Evolutionary conservation across 169 alveolate genomes (phyloP).

Genomic region (Cryptosporidium canis): DNA sequence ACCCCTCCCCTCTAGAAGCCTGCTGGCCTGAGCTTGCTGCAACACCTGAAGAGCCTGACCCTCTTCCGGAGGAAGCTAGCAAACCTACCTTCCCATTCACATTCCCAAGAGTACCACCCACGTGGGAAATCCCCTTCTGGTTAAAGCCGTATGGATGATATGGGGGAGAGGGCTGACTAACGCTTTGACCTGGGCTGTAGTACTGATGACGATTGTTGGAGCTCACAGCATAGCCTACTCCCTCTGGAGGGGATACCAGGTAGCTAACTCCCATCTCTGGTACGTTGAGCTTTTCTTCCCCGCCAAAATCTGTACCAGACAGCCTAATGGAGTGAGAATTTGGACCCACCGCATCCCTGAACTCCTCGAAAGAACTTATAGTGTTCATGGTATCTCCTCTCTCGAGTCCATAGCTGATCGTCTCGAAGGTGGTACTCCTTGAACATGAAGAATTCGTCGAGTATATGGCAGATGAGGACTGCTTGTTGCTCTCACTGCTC

Average conservation of each 20-base stretch:
- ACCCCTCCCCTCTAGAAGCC: background rate
- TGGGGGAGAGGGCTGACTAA: background rate
- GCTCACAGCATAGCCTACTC: background rate
- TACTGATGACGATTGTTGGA: background rate
- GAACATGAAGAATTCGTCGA: constrained; percentile 29
- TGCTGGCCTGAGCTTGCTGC: background rate
- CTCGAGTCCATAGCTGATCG: constrained; percentile 20
- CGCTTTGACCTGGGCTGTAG: background rate
- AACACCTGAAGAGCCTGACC: background rate
- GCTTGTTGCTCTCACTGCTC: background rate
- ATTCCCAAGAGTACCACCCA: background rate
- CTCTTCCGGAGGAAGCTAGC: background rate
- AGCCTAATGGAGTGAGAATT: background rate
- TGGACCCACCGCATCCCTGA: background rate
- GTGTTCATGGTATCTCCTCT: constrained; percentile 9
- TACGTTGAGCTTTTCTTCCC: background rate
- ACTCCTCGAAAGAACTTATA: constrained; percentile 24
- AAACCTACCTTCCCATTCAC: background rate
- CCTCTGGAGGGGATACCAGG: background rate
- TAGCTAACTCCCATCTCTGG: background rate
- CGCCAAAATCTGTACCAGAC: background rate
- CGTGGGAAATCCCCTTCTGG: background rate
- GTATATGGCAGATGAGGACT: background rate
- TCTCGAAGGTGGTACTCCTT: constrained; percentile 56
- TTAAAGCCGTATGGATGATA: background rate